These are phyloP conservation scores for Anastatica hierochuntica DNA, from an alignment of 345 rosid species.

Conservation along the genomic window DNA sequence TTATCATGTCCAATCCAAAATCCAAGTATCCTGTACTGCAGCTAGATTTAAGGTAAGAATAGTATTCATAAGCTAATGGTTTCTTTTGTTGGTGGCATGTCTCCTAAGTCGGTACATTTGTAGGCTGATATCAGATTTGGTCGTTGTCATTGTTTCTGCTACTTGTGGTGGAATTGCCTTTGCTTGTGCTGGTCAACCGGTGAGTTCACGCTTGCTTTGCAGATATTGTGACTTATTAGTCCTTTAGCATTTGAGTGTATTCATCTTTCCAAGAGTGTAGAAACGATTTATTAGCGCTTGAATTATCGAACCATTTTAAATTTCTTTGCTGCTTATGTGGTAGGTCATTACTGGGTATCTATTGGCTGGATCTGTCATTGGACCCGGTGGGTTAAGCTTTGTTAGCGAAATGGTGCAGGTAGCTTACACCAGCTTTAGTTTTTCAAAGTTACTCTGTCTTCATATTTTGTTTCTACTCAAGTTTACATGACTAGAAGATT, in stretches of 20 bases:
- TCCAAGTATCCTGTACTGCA: conserved; percentile 92
- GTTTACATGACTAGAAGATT: not conserved
- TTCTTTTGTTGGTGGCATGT: conserved; percentile 11
- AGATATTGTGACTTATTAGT: conserved; percentile 9
- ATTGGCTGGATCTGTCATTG: conserved; percentile 84
- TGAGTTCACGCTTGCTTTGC: conserved; percentile 28
- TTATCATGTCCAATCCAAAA: conserved; percentile 93
- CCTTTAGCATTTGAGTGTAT: not conserved
- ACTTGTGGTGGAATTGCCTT: conserved; percentile 99
- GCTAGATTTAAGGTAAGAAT: conserved; percentile 70
- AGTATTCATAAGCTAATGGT: not conserved
- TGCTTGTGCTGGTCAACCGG: conserved; percentile 99
- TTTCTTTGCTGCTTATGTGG: conserved; percentile 7
- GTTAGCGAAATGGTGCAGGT: conserved; percentile 98
- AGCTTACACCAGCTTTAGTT: conserved; percentile 29
- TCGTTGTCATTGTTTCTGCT: conserved; percentile 94
- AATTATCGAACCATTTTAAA: not conserved
- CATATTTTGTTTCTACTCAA: not conserved
- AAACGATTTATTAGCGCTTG: not conserved
- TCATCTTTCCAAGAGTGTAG: not conserved
- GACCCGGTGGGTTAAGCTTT: conserved; percentile 93
- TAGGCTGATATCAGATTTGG: conserved; percentile 97
- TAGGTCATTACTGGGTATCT: conserved; percentile 95
- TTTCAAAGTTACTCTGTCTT: conserved; percentile 4
- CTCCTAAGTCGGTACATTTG: conserved; percentile 17